Percentiles rank a stretch among this genome's conserved stretches.
Evolutionary conservation across 805 yeast species (phyloP).

Genomic region (Saccharomycopsis lassenensis): DNA sequence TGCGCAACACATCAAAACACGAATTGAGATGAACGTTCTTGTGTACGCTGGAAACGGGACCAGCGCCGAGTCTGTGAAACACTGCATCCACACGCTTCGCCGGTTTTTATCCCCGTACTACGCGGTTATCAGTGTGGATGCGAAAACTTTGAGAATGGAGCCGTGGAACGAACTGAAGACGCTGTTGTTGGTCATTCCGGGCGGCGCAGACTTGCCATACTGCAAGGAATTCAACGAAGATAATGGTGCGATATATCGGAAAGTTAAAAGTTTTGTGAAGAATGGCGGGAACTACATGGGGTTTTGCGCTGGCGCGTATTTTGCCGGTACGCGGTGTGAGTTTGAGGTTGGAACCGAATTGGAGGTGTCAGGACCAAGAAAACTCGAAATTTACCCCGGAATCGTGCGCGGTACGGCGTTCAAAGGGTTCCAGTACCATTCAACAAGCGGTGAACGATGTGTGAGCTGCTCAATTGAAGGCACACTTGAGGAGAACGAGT

Average conservation of each 20-base stretch:
- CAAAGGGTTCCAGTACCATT: conserved; percentile 68
- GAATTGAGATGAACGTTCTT: conserved; percentile 79
- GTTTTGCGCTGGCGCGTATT: conserved; percentile 94
- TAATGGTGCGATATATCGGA: conserved; percentile 56
- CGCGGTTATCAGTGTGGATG: conserved; percentile 67
- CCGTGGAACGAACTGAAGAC: conserved; percentile 89
- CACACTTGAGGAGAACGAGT: conserved; percentile 23
- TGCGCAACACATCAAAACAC: too few relatives aligned
- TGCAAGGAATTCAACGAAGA: conserved; percentile 60
- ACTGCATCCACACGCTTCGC: conserved; percentile 68
- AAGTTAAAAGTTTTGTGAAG: conserved; percentile 52
- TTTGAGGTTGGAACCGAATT: conserved; percentile 65
- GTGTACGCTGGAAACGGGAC: conserved; percentile 72
- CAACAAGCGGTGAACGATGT: conserved; percentile 67
- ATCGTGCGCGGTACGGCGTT: conserved; percentile 71
- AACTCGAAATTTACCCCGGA: conserved; percentile 75
- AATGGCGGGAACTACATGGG: conserved; percentile 81
- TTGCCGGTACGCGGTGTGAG: conserved; percentile 62
- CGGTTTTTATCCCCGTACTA: conserved; percentile 73
- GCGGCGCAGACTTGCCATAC: conserved; percentile 92
- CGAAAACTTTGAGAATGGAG: conserved; percentile 53
- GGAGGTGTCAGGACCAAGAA: conserved; percentile 84
- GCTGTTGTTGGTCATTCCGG: conserved; percentile 76
- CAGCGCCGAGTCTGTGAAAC: conserved; percentile 76
- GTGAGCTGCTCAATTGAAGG: conserved; percentile 33